phyloP scores from a whole-genome alignment of 495 filamentous ascomycete genomes.

The Annulohypoxylon bovei region DNA sequence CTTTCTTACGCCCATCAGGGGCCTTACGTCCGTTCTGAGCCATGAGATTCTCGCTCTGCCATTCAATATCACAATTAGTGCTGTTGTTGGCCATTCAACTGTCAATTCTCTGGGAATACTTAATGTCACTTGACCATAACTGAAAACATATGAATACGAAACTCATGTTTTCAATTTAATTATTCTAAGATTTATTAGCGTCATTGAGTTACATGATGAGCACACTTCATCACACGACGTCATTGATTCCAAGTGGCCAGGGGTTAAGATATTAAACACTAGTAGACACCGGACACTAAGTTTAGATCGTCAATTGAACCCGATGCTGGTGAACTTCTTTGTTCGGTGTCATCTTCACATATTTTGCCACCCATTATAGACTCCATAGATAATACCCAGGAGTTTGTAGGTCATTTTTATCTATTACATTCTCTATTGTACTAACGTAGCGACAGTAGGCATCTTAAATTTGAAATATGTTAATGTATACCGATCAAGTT shows the following conservation, averaged over 20 bases:
- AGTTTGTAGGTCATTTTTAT: background rate
- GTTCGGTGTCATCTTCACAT: background rate
- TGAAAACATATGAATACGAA: background rate
- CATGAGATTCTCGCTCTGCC: constrained; percentile 20
- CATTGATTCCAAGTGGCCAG: constrained; percentile 14
- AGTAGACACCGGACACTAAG: background rate
- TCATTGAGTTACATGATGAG: constrained; percentile 27
- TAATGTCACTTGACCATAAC: background rate
- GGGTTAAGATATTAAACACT: background rate
- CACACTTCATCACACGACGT: constrained; percentile 25
- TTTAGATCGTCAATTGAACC: background rate
- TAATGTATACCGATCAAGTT: no score
- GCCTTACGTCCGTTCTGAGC: constrained; percentile 18
- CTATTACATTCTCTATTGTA: background rate
- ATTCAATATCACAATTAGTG: constrained; percentile 23
- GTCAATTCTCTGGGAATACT: no score
- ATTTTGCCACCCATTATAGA: background rate
- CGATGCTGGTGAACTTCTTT: background rate
- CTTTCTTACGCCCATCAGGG: constrained; percentile 53
- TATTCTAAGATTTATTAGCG: background rate
- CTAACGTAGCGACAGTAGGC: background rate
- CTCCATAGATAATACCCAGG: background rate
- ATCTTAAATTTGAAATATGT: background rate
- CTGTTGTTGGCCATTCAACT: constrained; percentile 19
- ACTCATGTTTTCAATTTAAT: background rate